Conservation (phyloP, 2,329 filamentous ascomycete genomes). For the Ophiocordyceps camponoti-leonardi region DNA sequence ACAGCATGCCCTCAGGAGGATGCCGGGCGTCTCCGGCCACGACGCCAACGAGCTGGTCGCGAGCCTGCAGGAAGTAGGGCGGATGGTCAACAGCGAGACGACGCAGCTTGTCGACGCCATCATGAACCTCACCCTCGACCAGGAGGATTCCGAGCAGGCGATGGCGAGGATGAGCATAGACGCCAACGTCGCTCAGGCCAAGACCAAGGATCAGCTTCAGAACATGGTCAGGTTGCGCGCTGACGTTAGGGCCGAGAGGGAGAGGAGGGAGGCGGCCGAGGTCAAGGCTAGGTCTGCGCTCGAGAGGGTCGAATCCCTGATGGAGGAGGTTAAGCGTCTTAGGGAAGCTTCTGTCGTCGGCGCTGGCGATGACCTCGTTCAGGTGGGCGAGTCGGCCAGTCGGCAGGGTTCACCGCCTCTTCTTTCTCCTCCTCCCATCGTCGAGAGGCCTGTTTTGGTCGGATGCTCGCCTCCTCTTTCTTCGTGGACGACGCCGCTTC, state of each 20-base stretch:
- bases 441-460: not conserved
- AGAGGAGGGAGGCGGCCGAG: slow-evolving; percentile 13
- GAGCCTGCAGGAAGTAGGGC: slow-evolving; percentile 19
- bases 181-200: slow-evolving; percentile 17
- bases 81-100: slow-evolving; percentile 20
- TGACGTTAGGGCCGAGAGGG: slow-evolving; percentile 13
- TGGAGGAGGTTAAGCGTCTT: slow-evolving; percentile 11
- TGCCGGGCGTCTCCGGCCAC: slow-evolving; percentile 18
- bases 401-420: not conserved
- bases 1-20: slow-evolving; percentile 20
- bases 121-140: slow-evolving; percentile 18
- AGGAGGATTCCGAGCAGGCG: slow-evolving; percentile 20
- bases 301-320: slow-evolving; percentile 11
- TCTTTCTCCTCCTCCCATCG: not conserved
- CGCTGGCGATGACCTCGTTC: slow-evolving; percentile 11
- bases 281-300: slow-evolving; percentile 10
- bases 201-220: slow-evolving; percentile 15
- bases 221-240: slow-evolving; percentile 14
- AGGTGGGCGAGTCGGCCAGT: slow-evolving; percentile 9
- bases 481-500: no score
- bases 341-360: slow-evolving; percentile 8
- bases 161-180: slow-evolving; percentile 21
- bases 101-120: slow-evolving; percentile 20
- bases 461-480: not conserved
- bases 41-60: slow-evolving; percentile 17